Evolutionary conservation across 1,284 basidiomycete genomes (phyloP).

Genomic region (Garcileccinum viscosum): DNA sequence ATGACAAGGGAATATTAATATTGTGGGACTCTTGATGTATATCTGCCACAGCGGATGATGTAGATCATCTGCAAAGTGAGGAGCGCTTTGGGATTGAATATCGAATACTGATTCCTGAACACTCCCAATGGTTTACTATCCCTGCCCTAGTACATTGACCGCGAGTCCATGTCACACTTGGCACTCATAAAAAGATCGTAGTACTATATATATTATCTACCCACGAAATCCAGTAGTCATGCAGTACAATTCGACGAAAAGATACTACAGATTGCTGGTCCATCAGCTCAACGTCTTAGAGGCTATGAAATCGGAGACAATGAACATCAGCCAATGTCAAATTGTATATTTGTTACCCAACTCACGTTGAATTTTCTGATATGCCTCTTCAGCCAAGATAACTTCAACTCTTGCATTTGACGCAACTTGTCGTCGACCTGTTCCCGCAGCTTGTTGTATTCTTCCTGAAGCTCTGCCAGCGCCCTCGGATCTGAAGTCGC

Average conservation of each 20-base stretch:
- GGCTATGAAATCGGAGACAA: neutral
- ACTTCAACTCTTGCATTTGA: constrained; percentile 4
- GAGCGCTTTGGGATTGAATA: no score
- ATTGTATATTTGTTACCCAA: neutral
- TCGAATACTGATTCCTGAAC: no score
- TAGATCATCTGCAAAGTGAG: no score
- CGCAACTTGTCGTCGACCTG: neutral
- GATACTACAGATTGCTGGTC: no score
- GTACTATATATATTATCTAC: neutral
- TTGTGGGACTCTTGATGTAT: no score
- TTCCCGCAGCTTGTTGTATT: neutral
- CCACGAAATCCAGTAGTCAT: neutral
- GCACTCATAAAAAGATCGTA: neutral
- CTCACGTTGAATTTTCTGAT: neutral
- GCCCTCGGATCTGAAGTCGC: neutral
- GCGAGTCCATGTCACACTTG: no score
- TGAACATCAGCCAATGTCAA: neutral
- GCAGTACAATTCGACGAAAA: neutral
- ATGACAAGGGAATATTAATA: no score
- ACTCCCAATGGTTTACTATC: no score
- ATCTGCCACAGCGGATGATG: no score
- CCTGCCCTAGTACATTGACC: no score
- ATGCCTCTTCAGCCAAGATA: neutral
- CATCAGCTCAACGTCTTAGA: neutral
- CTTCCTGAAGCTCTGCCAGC: neutral